Evolutionary conservation across 768 basidiomycete species (phyloP).

Genomic region (Gyrodon lividus): DNA sequence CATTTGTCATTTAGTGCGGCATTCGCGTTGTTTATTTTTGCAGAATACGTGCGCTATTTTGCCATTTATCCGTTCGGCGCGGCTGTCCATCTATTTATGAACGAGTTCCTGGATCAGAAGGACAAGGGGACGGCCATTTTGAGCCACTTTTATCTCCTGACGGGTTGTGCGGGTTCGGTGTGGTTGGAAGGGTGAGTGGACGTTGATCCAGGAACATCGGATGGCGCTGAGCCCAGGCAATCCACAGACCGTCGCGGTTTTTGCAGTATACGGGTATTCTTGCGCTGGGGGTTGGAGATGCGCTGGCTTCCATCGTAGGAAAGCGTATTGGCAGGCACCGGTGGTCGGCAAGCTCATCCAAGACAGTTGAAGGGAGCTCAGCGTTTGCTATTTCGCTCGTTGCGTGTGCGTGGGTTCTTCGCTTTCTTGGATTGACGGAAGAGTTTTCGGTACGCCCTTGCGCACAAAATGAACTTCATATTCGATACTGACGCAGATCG

Average conservation of each 20-base stretch:
- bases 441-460: slow-evolving; percentile 67
- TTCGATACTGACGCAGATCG: slow-evolving; percentile 18
- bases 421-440: slow-evolving; percentile 67
- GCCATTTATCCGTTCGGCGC: slow-evolving; percentile 97
- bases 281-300: slow-evolving; percentile 90
- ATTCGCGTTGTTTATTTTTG: slow-evolving; percentile 92
- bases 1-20: slow-evolving; percentile 94
- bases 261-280: slow-evolving; percentile 83
- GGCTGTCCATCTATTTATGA: slow-evolving; percentile 91
- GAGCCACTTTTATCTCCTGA: slow-evolving; percentile 95
- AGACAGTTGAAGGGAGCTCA: slow-evolving; percentile 89
- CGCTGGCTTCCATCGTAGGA: slow-evolving; percentile 90
- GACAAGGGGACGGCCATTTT: slow-evolving; percentile 95
- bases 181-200: slow-evolving; percentile 90
- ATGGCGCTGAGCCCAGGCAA: slow-evolving; percentile 6
- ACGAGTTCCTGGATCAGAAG: slow-evolving; percentile 94
- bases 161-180: slow-evolving; percentile 89
- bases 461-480: background rate
- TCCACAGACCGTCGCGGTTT: slow-evolving; percentile 45
- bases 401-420: slow-evolving; percentile 65
- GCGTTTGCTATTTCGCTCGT: slow-evolving; percentile 78
- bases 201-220: background rate
- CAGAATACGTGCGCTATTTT: slow-evolving; percentile 98
- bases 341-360: slow-evolving; percentile 83
- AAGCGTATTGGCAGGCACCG: slow-evolving; percentile 74